Evolutionary conservation across 202 grass and related monocot genomes (phyloP), one percentile per base, ranked within the genome.

Genomic region (Bolboschoenoplectus hybrid): DNA sequence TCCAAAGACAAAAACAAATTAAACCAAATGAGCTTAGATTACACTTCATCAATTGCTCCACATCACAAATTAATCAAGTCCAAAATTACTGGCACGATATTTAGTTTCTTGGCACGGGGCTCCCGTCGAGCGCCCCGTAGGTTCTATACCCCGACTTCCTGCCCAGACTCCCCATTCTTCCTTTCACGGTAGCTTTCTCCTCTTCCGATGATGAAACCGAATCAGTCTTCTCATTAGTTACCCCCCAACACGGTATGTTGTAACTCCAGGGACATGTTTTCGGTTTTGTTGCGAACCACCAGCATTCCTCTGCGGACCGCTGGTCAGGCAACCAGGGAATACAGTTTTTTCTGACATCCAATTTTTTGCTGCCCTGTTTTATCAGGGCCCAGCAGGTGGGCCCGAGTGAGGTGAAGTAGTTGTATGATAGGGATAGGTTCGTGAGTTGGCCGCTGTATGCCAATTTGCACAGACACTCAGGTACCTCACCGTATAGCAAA

Each of bases 261-360:
- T 5, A 57, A 76, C 35, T 90, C 80, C 71, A 75, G n/a, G 93
- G 92, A 74, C 90, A 91, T 3, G 81, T 5, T 85, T 89, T 90
- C 5, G 77, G 71, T 63, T 82, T 47, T 51, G 47, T 87, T 2
- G 63, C 43, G 63, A 98, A 94, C 86, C 7, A 40, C 52, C 39
- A 84, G 91, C 96, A 98, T 64, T 98, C 93, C 13, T 89, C 89
- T 66, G 88, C 84, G n/a, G 91, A 89, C 8, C 96, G 84, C 88
- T 98, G 96, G 85, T 91, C 65, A 45, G 93, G 88, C 57, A 88
- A 47, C 46, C 82, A 81, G 4, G 71, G 93, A 61, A 98, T 91
- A 90, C 96, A 98, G 82, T 98, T 98, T 51, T 89, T 80, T 7
- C 86, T 89, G 81, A 98, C 91, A 87, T 92, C 88, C 87, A 98